Percentiles rank a stretch among this genome's conserved stretches.
Evolutionary conservation across 2,329 filamentous ascomycete species (phyloP).

Genomic region (Colletotrichum sublineola): DNA sequence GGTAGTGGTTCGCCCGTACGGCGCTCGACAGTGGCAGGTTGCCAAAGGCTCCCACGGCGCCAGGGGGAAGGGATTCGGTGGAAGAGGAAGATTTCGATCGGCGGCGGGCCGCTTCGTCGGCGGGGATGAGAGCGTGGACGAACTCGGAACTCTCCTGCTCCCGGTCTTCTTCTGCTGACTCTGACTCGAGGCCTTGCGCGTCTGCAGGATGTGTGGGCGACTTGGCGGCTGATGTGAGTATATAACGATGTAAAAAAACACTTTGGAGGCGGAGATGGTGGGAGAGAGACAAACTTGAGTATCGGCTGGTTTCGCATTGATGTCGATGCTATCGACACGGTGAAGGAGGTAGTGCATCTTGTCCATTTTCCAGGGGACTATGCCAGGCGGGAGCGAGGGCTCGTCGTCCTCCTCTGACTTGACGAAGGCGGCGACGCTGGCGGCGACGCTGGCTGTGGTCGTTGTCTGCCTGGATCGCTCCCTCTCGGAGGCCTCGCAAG

Average conservation of each 20-base stretch:
- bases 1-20: conserved; percentile 28
- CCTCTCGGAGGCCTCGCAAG: not conserved
- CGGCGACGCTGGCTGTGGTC: not conserved
- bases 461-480: not conserved
- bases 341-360: conserved; percentile 35
- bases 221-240: not conserved
- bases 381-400: not conserved
- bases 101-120: not conserved
- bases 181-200: not conserved
- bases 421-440: not conserved
- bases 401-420: conserved; percentile 13
- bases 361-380: conserved; percentile 21
- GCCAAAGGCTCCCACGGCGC: conserved; percentile 31
- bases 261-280: no score
- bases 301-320: not conserved
- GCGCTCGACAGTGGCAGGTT: conserved; percentile 32
- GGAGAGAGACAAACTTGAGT: not conserved
- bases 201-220: not conserved
- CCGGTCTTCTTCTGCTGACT: not conserved
- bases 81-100: not conserved
- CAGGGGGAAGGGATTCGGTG: conserved; percentile 5
- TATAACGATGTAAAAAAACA: no score
- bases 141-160: conserved; percentile 15
- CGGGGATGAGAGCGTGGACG: conserved; percentile 3
- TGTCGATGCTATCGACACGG: conserved; percentile 14